Conservation (phyloP, 2,329 filamentous ascomycete genomes). For the Hypoxylon sp. region DNA sequence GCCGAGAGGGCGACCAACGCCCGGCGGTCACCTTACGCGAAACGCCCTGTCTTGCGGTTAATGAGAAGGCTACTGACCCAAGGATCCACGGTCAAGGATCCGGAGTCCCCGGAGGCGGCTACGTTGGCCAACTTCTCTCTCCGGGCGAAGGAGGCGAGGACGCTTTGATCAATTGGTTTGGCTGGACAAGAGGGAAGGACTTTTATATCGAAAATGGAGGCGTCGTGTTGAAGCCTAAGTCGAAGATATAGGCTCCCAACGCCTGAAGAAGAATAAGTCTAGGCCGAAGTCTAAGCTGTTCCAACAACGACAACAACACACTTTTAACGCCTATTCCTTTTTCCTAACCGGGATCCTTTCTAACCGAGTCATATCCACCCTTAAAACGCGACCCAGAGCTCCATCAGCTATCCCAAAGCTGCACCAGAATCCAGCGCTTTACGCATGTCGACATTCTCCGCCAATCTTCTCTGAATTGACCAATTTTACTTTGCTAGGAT, state of each 20-base stretch:
- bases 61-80: constrained; percentile 59
- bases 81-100: constrained; percentile 72
- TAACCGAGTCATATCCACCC: constrained; percentile 8
- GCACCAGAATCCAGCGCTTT: constrained; percentile 1
- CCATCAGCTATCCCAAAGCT: constrained; percentile 3
- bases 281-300: constrained; percentile 9
- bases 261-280: constrained; percentile 13
- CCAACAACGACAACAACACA: constrained; percentile 16
- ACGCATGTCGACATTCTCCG: background rate
- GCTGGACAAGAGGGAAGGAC: constrained; percentile 80
- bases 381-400: constrained; percentile 3
- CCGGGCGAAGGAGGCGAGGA: constrained; percentile 82
- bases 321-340: constrained; percentile 25
- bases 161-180: constrained; percentile 78
- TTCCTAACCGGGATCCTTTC: constrained; percentile 4
- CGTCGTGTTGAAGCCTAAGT: constrained; percentile 65
- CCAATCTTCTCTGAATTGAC: background rate
- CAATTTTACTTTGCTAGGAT: background rate
- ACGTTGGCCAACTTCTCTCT: constrained; percentile 70
- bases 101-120: constrained; percentile 77
- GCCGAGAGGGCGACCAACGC: constrained; percentile 77
- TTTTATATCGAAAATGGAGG: constrained; percentile 77
- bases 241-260: constrained; percentile 58
- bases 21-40: constrained; percentile 77
- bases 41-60: constrained; percentile 78